Evolutionary conservation across 495 filamentous ascomycete genomes (phyloP).

Genomic region (Cryomyces antarcticus): DNA sequence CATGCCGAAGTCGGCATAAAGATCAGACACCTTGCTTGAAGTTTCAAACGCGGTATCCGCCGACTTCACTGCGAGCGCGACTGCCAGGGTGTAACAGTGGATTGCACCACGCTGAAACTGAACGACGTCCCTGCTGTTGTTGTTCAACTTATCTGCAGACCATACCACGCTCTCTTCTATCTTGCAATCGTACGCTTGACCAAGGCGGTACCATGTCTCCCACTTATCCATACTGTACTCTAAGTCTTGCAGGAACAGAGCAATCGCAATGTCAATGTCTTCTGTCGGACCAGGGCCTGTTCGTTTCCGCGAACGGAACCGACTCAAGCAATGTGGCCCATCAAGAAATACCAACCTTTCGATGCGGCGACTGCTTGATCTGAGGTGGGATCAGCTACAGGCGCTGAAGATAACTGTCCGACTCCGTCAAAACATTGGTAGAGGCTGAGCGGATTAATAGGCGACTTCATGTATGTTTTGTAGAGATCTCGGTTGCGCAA

Average conservation of each 20-base stretch:
- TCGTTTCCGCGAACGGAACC: conserved; percentile 71
- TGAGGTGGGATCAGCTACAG: conserved; percentile 18
- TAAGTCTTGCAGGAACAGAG: conserved; percentile 66
- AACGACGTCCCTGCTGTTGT: conserved; percentile 51
- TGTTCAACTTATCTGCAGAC: conserved; percentile 93
- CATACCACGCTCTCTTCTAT: conserved; percentile 83
- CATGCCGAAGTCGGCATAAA: conserved; percentile 79
- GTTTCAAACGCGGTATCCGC: conserved; percentile 38
- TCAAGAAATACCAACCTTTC: conserved; percentile 82
- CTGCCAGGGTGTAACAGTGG: conserved; percentile 81
- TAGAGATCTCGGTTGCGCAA: conserved; percentile 56
- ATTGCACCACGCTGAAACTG: conserved; percentile 64
- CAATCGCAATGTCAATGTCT: conserved; percentile 66
- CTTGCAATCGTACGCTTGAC: conserved; percentile 77
- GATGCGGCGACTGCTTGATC: conserved; percentile 42
- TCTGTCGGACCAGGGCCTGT: conserved; percentile 57
- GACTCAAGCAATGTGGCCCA: conserved; percentile 77
- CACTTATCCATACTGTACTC: conserved; percentile 69
- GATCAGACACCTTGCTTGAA: conserved; percentile 47
- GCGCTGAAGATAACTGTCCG: conserved; percentile 34
- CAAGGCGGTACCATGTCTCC: conserved; percentile 93
- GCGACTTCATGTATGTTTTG: conserved; percentile 51
- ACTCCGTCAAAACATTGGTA: conserved; percentile 60
- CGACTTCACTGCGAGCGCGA: conserved; percentile 47
- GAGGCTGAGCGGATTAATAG: conserved; percentile 66